A percentile compares a stretch with the other conserved stretches of the same genome.
phyloP scores from a whole-genome alignment of 1,139 yeast species.

The Hemisphaericaspora lyxosophila region DNA sequence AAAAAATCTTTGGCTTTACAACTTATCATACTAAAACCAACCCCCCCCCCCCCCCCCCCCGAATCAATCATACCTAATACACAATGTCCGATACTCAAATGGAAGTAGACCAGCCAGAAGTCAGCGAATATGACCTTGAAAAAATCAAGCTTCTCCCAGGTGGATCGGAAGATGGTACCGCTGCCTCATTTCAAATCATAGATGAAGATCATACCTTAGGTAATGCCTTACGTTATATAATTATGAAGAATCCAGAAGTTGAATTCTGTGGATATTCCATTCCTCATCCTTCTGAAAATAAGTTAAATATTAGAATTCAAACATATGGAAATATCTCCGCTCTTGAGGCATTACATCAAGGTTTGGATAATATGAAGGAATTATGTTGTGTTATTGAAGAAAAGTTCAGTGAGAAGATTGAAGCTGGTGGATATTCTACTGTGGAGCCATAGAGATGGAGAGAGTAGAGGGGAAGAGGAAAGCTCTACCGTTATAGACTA shows the following conservation, averaged over 20 bases:
- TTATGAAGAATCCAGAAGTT: conserved; percentile 96
- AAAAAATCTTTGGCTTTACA: neutral
- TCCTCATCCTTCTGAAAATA: conserved; percentile 97
- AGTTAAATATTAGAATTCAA: conserved; percentile 87
- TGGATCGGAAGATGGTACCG: conserved; percentile 90
- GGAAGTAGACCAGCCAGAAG: conserved; percentile 18
- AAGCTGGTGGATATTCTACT: conserved; percentile 49
- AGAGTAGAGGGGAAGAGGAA: neutral
- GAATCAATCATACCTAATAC: neutral
- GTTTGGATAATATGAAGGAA: conserved; percentile 80
- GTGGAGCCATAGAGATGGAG: conserved; percentile 23
- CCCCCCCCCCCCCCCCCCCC: neutral
- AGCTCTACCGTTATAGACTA: neutral
- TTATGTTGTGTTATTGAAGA: conserved; percentile 83
- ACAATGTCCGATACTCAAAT: conserved; percentile 6
- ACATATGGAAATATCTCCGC: conserved; percentile 91
- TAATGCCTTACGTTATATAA: conserved; percentile 86
- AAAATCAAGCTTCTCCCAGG: conserved; percentile 74
- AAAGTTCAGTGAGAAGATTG: conserved; percentile 64
- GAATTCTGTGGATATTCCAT: conserved; percentile 98
- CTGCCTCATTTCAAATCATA: conserved; percentile 88
- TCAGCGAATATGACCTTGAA: conserved; percentile 47
- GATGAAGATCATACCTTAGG: conserved; percentile 97
- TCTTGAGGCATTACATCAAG: conserved; percentile 88
- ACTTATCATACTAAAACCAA: too few relatives aligned